Base-by-base conservation (phyloP, 352 stramenopile species). In the Phytopythium aichiense region DNA sequence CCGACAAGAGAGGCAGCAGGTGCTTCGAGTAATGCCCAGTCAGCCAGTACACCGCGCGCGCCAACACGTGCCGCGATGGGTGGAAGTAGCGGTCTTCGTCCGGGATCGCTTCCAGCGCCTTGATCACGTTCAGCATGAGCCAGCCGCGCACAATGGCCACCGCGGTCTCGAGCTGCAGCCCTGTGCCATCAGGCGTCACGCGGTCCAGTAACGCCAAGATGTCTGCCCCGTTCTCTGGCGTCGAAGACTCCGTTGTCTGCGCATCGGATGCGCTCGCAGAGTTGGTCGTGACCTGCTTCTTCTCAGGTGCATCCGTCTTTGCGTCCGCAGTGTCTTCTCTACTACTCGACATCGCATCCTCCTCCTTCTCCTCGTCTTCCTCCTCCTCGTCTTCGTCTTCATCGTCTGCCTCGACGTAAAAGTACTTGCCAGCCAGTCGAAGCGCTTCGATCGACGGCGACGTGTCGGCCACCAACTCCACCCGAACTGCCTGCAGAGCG, bases 21-120 rank as follows among this genome's bases (percentile, higher is more conserved):
- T 68, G 51, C 13, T 23, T 42, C 2, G 58, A 50, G 12, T 83
- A 67, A 5, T 85, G 74, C 0, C 67, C 66, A 13, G 71, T 74
- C 35, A 85, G 65, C 62, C 68, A 76, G 35, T 88, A 87, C 45
- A 91, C 71, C 7, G 76, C 70, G 33, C 74, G 79, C 0, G 85
- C 78, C 16, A 92, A 61, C 28, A 79, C 66, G 60, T 81, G 89
- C 0, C 81, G 72, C 5, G 83, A 91, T 12, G 83, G 73, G 56
- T 94, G 85, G 33, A 92, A 92, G 61, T 94, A 94, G 38, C 83
- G 76, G 59, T 94, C 85, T 60, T 92, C 81, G 18, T 87, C 73
- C 31, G 78, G 83, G 54, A 92, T 89, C 1, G 76, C 88, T 52
- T 92, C 81, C 2, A 94, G 67, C 11, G 85, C 85, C 9, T 90